Base-by-base conservation (phyloP, 352 stramenopile genomes). In the Lagenidium giganteum region DNA sequence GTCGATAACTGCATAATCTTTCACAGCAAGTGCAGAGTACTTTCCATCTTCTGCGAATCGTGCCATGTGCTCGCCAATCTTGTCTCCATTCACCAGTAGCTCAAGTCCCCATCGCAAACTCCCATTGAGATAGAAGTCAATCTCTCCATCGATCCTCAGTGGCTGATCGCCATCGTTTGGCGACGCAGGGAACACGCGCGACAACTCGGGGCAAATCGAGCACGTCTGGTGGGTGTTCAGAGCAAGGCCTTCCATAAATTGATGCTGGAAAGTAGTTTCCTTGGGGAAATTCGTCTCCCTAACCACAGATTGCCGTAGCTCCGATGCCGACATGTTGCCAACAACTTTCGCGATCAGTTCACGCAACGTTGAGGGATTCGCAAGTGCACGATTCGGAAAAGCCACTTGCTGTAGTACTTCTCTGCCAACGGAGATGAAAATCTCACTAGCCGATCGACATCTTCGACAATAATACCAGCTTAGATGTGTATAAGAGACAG, bases 351-450 rank as follows among this genome's bases (percentile, higher is more conserved):
- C 37, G 26, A 61, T 44, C 9, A 61, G 28, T 26, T 61, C 23
- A 37, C 22, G 32, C 21, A 61, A 12, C 31, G 52, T 51, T 33
- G 20, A 22, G 33, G 52, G 38, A 37, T 61, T 51, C 0, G 7
- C 17, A 41, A 5, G 0, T 33, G 20, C 52, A 47, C 39, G 43
- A 37, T 33, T 47, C 18, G 33, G 44, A 45, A 61, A 28, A 61
- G 16, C 27, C 16, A 51, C 39, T 47, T 47, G 22, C 7, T 21
- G 30, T 41, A 51, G 28, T 47, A 57, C 23, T 17, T 47, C 27
- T 34, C 34, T 21, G 34, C 49, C 28, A 56, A 46, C 14, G 42
- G 50, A 52, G 42, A 53, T 18, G 30, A 43, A 35, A 58, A 58
- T 26, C 17, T 26, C 24, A 44, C 30, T 26, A 5, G 20, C 1